Evolutionary conservation across 495 filamentous ascomycete species (phyloP).

Genomic region (Entonaema liquescens): DNA sequence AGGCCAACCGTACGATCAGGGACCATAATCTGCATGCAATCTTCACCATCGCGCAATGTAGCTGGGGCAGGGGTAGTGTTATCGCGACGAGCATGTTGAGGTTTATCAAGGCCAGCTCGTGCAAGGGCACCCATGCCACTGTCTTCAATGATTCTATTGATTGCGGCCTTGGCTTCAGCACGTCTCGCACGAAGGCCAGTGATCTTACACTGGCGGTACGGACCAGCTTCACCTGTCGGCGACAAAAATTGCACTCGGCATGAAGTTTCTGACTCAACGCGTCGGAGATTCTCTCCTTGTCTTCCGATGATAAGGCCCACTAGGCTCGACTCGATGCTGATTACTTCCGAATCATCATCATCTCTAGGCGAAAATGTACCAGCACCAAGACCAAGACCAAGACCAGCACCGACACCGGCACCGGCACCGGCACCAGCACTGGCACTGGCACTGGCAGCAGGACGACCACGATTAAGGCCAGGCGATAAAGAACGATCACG

Average conservation of each 20-base stretch:
- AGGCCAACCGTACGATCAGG: constrained; percentile 87
- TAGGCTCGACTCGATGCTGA: constrained; percentile 77
- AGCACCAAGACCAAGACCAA: constrained; percentile 47
- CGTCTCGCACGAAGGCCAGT: constrained; percentile 71
- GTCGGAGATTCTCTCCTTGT: constrained; percentile 81
- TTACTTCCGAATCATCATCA: constrained; percentile 72
- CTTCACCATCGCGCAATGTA: constrained; percentile 73
- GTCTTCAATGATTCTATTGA: constrained; percentile 82
- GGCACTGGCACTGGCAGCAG: too few relatives aligned
- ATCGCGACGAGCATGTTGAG: constrained; percentile 33
- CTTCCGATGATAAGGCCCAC: constrained; percentile 87
- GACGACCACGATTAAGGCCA: constrained; percentile 55
- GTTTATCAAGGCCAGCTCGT: constrained; percentile 49
- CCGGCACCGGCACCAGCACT: too few relatives aligned
- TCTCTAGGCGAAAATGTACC: constrained; percentile 60
- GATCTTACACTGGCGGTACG: constrained; percentile 79
- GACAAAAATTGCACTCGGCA: constrained; percentile 84
- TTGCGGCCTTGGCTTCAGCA: constrained; percentile 74
- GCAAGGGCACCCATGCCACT: constrained; percentile 70
- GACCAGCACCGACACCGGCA: too few relatives aligned
- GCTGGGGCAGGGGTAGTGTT: constrained; percentile 32
- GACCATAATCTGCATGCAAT: constrained; percentile 84
- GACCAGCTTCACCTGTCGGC: constrained; percentile 69
- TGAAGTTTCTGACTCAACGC: constrained; percentile 76
- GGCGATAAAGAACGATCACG: constrained; percentile 73